Evolutionary conservation across 306 rosid species (phyloP).

Genomic region (Ceratonia siliqua): DNA sequence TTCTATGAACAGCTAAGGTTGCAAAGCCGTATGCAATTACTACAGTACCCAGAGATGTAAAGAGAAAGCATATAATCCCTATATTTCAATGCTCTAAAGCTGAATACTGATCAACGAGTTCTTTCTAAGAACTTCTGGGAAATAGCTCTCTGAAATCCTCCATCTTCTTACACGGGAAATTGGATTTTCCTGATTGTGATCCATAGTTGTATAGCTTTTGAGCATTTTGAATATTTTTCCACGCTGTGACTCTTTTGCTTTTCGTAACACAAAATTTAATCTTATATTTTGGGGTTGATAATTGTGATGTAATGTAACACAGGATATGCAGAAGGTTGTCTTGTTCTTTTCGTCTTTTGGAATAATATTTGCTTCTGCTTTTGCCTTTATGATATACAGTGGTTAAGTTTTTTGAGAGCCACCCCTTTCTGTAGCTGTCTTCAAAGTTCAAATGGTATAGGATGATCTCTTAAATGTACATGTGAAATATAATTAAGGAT

Average conservation of each 20-base stretch:
- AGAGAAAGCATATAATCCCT: not conserved
- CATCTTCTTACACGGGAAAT: not conserved
- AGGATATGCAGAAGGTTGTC: constrained; percentile 5
- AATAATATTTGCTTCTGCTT: constrained; percentile 26
- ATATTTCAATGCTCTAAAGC: not conserved
- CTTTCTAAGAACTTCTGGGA: not conserved
- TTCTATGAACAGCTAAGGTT: constrained; percentile 57
- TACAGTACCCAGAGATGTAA: constrained; percentile 36
- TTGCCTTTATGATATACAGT: not conserved
- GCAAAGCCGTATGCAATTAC: constrained; percentile 46
- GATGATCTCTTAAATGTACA: not conserved
- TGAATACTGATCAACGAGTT: not conserved
- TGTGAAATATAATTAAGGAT: not conserved
- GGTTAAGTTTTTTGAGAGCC: not conserved
- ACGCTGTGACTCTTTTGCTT: not conserved
- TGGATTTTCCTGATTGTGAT: not conserved
- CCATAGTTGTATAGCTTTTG: constrained; percentile 19
- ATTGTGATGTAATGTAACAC: not conserved
- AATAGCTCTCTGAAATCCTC: not conserved
- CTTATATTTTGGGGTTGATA: no score
- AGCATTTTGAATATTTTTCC: constrained; percentile 10
- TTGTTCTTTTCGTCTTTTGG: not conserved
- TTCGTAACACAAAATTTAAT: not conserved
- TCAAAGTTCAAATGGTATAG: not conserved
- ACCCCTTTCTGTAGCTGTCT: not conserved